phyloP scores from a whole-genome alignment of 2,329 filamentous ascomycete genomes.

The Cladophialophora carrionii region DNA sequence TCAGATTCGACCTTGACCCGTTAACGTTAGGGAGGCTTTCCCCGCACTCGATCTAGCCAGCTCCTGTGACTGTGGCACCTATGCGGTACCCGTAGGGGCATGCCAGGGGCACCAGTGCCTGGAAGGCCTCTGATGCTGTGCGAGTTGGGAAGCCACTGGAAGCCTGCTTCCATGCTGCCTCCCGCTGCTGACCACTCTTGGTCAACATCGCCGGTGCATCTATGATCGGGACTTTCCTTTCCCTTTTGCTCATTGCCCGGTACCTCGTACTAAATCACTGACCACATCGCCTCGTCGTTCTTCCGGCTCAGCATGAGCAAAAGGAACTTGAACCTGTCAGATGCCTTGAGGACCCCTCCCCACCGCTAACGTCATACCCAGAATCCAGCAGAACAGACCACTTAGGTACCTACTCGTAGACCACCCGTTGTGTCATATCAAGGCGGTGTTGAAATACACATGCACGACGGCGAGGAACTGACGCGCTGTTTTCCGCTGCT shows the following conservation, averaged over 20 bases:
- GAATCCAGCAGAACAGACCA: not conserved
- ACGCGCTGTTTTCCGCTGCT: not conserved
- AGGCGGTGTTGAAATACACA: not conserved
- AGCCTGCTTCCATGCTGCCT: too few species aligned
- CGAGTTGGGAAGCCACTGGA: not conserved
- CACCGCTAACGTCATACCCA: not conserved
- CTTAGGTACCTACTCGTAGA: too few species aligned
- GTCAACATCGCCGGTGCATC: too few species aligned
- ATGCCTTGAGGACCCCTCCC: not conserved
- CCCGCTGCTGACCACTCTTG: too few species aligned
- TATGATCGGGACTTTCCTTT: too few species aligned
- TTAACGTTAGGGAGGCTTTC: not conserved
- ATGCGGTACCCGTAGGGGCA: not conserved
- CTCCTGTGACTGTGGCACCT: not conserved
- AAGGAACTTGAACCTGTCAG: too few species aligned
- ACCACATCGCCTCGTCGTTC: too few species aligned
- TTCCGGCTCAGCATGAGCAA: too few species aligned
- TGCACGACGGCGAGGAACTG: not conserved
- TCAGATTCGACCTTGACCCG: not conserved
- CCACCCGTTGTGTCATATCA: not conserved
- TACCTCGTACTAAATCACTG: too few species aligned
- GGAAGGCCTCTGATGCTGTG: not conserved
- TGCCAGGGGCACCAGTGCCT: not conserved
- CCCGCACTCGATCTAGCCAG: constrained; percentile 4
- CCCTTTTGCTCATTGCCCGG: too few species aligned